These are phyloP conservation scores for Alternaria sp. DNA, from an alignment of 2,329 filamentous ascomycete genomes.

Conservation along the genomic window DNA sequence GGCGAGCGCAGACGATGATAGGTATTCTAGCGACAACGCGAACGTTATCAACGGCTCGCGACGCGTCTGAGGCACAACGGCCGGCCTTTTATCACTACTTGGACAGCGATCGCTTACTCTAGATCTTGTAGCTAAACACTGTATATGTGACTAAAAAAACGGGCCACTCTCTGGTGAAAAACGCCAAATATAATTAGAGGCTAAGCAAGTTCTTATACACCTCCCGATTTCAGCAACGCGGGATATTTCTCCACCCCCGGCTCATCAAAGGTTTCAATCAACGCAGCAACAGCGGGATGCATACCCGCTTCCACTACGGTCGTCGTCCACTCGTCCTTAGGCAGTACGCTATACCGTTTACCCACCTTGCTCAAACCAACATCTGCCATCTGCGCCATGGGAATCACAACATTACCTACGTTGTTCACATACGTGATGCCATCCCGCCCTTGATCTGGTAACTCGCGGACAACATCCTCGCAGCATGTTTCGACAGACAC, in stretches of 20 bases:
- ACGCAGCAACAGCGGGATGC: not conserved
- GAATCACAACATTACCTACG: not conserved
- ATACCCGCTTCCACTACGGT: not conserved
- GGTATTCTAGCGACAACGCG: conserved; percentile 4
- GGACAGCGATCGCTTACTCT: no score
- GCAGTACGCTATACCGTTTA: not conserved
- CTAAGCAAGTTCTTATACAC: no score
- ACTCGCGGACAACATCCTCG: not conserved
- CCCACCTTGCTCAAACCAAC: not conserved
- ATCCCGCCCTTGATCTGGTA: not conserved
- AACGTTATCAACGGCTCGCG: not conserved
- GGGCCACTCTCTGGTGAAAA: no score
- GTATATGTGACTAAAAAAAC: no score
- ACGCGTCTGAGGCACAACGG: not conserved
- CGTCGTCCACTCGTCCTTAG: not conserved
- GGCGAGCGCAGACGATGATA: conserved; percentile 10
- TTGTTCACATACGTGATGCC: not conserved
- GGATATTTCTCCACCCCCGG: not conserved
- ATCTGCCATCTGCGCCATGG: not conserved
- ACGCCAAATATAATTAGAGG: no score
- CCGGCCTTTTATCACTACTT: not conserved
- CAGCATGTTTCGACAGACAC: not conserved
- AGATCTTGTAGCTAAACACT: no score
- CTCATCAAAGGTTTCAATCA: not conserved
- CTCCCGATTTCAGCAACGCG: not conserved